These are phyloP conservation scores for Ceratocystis diversiconidia DNA, from an alignment of 2,329 filamentous ascomycete genomes.

Conservation along the genomic window DNA sequence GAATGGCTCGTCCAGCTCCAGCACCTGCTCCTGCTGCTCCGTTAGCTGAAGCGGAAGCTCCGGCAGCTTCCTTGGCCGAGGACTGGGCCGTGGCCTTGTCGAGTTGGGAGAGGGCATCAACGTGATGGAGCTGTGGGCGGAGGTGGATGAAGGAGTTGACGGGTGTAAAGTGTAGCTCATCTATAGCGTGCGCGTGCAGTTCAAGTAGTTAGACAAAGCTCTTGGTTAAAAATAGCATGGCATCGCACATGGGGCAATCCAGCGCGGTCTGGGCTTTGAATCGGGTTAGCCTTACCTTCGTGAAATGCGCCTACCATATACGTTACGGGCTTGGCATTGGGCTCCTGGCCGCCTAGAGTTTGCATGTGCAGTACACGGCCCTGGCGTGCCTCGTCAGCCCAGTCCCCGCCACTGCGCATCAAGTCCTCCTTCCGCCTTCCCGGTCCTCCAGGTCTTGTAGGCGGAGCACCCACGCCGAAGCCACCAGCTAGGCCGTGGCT, in stretches of 20 bases:
- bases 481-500: slow-evolving; percentile 58
- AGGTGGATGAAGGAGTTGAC: slow-evolving; percentile 74
- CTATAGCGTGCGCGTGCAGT: slow-evolving; percentile 30
- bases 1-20: slow-evolving; percentile 56
- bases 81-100: slow-evolving; percentile 34
- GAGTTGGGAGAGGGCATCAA: slow-evolving; percentile 70
- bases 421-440: slow-evolving; percentile 26
- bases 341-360: slow-evolving; percentile 71
- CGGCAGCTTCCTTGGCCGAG: slow-evolving; percentile 23
- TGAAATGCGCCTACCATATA: slow-evolving; percentile 92
- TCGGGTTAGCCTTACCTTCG: slow-evolving; percentile 41
- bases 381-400: slow-evolving; percentile 52
- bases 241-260: too few relatives aligned
- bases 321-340: slow-evolving; percentile 53
- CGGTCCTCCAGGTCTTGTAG: slow-evolving; percentile 23
- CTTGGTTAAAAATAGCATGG: background rate
- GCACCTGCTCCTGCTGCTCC: slow-evolving; percentile 26
- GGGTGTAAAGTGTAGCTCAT: slow-evolving; percentile 74
- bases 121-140: slow-evolving; percentile 80
- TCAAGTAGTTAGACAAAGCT: background rate
- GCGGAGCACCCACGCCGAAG: slow-evolving; percentile 48
- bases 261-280: too few relatives aligned
- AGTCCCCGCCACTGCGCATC: slow-evolving; percentile 37
- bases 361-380: slow-evolving; percentile 64
- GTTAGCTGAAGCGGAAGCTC: slow-evolving; percentile 23